phyloP scores from a whole-genome alignment of 2,329 filamentous ascomycete genomes.

The Fusarium globosum region DNA sequence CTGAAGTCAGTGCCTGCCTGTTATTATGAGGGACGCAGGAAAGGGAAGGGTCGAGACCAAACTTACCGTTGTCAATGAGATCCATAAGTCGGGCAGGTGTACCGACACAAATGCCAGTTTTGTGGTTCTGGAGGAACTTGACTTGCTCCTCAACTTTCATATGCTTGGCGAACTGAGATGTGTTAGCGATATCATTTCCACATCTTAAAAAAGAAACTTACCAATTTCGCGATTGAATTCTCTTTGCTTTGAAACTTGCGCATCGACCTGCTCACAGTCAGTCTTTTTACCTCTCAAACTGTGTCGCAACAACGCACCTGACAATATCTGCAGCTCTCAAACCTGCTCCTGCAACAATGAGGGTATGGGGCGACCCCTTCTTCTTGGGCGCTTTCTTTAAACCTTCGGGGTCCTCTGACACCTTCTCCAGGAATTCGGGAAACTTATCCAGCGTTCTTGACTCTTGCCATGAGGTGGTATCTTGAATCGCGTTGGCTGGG shows the following conservation, averaged over 20 bases:
- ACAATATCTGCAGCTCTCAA: constrained; percentile 87
- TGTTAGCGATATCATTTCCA: background rate
- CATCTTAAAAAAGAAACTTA: too few species aligned
- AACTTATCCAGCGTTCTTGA: constrained; percentile 77
- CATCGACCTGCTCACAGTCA: constrained; percentile 65
- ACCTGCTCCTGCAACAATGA: constrained; percentile 87
- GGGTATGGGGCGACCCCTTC: constrained; percentile 82
- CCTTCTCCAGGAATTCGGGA: constrained; percentile 79
- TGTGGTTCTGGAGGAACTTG: constrained; percentile 74
- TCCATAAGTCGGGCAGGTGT: constrained; percentile 87
- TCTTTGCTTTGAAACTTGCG: constrained; percentile 84
- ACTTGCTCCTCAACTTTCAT: constrained; percentile 94
- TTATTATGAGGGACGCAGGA: background rate
- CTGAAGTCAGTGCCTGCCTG: background rate
- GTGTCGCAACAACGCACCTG: constrained; percentile 59
- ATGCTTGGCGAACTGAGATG: constrained; percentile 84
- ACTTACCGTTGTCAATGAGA: constrained; percentile 80
- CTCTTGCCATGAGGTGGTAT: constrained; percentile 80
- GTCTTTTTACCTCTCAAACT: background rate
- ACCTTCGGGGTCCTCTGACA: constrained; percentile 66
- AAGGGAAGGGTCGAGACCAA: background rate
- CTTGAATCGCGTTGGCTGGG: constrained; percentile 77
- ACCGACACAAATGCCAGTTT: constrained; percentile 88
- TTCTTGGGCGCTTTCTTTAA: constrained; percentile 74
- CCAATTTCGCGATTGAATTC: constrained; percentile 81